Evolutionary conservation across 2,329 filamentous ascomycete species (phyloP), one percentile per base, ranked within the genome.

Genomic region (Ambrosiella xylebori): DNA sequence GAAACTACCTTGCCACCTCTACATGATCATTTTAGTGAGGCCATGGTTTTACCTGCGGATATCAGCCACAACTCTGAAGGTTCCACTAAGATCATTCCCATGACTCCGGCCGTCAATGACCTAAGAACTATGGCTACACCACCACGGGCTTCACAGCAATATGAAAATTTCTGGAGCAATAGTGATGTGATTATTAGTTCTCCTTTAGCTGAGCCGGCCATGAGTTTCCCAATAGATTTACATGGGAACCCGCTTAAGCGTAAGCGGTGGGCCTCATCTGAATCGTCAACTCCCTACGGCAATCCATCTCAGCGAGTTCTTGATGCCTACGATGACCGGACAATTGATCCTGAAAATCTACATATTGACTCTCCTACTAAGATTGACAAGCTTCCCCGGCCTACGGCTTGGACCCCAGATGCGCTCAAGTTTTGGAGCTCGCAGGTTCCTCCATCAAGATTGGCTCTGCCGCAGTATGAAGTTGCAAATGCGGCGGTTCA

Each of bases 171-270:
- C 35, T 49, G 4, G 5, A 51, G 47, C 4, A 44, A n/a, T n/a
- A 53, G 37, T 7, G 56, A 58, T 49, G 36, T 57, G 2, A 56
- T 58, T 4, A 51, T 60, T 40, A 60, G 59, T 13, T 60, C 56
- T n/a, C 59, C 59, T 5, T 37, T 60, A 12, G 59, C 56, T 7
- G 59, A 60, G 17, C 56, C 56, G 38, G 53, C 59, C 11, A 47
- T 45, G 45, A 60, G 41, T 9, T 39, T 52, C 39, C 44, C 59
- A 1, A 15, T 54, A 7, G 38, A 54, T 27, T 36, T 40, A n/a
- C 35, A 37, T 47, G 44, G 49, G 7, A 35, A 55, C n/a, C 57
- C 36, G 8, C 41, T 53, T 27, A 58, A 58, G 35, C 57, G 57
- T 17, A 58, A 58, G 35, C 41, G 57, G 12, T 54, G 27, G n/a